phyloP scores from a whole-genome alignment of 169 alveolate genomes.

The Plasmodium gonderi region DNA sequence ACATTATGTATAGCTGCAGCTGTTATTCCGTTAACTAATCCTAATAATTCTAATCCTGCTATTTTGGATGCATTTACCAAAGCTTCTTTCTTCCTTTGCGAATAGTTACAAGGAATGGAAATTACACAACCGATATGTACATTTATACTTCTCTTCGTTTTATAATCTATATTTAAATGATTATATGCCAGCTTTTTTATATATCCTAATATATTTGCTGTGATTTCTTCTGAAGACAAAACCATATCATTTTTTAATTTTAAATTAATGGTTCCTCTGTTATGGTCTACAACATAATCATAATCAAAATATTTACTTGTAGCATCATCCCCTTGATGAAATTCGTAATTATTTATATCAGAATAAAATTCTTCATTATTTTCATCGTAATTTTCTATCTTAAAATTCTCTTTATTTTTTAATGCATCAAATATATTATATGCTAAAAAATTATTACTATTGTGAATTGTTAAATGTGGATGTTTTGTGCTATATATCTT shows the following conservation, averaged over 20 bases:
- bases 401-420: conserved; percentile 44
- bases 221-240: conserved; percentile 80
- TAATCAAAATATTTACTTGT: conserved; percentile 47
- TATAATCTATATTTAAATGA: conserved; percentile 78
- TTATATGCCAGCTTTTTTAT: conserved; percentile 77
- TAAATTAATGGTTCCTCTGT: conserved; percentile 73
- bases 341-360: conserved; percentile 30
- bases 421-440: conserved; percentile 31
- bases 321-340: conserved; percentile 3
- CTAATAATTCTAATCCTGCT: conserved; percentile 82
- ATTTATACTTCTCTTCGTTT: conserved; percentile 36
- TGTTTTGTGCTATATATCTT: conserved; percentile 59
- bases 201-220: conserved; percentile 82
- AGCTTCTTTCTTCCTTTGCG: conserved; percentile 81
- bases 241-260: conserved; percentile 77
- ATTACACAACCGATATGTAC: conserved; percentile 78
- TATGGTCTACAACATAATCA: conserved; percentile 67
- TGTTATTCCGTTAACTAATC: conserved; percentile 80
- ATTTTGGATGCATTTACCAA: conserved; percentile 79
- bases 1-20: conserved; percentile 83
- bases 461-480: conserved; percentile 53
- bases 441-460: conserved; percentile 60
- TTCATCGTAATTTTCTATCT: conserved; percentile 41
- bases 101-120: conserved; percentile 83
- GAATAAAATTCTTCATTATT: conserved; percentile 30